Base-by-base conservation (phyloP, 2,329 filamentous ascomycete species). In the Geosmithia flava region DNA sequence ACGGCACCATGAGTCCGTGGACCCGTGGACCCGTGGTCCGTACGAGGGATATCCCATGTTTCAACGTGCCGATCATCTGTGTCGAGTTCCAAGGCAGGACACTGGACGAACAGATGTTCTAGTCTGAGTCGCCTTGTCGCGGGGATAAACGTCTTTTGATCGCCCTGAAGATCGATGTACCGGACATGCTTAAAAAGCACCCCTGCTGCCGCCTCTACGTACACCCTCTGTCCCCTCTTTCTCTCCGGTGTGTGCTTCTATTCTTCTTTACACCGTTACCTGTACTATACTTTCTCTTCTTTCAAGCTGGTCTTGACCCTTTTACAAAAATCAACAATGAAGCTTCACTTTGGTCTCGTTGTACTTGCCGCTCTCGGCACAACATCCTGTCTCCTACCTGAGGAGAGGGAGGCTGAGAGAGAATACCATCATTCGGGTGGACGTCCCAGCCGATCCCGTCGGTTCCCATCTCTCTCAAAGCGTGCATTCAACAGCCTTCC, bases 331-430 rank as follows among this genome's bases (percentile, higher is more conserved):
- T 16, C 33, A 37, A 13, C 40, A n/a, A 42, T 42, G 40, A 42
- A 42, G 40, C 40, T 42, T 7, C 17, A 16, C 40, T 19, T 20
- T 20, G 40, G 40, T 42, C 40, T 42, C 40, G 8, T 11, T 27
- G 29, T 57, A 48, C 50, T 56, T 51, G 41, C 59, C 43, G 53
- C 54, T 49, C 53, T 48, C 27, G 41, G 33, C 15, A 43, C 44
- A 8, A 39, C 37, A 10, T 46, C 49, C 7, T 50, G 49, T 37
- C 40, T 50, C 13, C 44, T 50, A 11, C 42, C 44, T 19, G 42
- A 45, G 17, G 46, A 50, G 41, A 27, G 42, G 20, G 46, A 46
- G n/a, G 44, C 43, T 15, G 49, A 48, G 47, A 40, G 46, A 23
- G 47, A 48, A 19, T 50, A 19, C 41, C 43, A 46, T 16, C 27